Percentiles rank a stretch among this genome's conserved stretches.
Evolutionary conservation across 441 rosid species (phyloP).

Genomic region (Euphorbia schlechtendalii): DNA sequence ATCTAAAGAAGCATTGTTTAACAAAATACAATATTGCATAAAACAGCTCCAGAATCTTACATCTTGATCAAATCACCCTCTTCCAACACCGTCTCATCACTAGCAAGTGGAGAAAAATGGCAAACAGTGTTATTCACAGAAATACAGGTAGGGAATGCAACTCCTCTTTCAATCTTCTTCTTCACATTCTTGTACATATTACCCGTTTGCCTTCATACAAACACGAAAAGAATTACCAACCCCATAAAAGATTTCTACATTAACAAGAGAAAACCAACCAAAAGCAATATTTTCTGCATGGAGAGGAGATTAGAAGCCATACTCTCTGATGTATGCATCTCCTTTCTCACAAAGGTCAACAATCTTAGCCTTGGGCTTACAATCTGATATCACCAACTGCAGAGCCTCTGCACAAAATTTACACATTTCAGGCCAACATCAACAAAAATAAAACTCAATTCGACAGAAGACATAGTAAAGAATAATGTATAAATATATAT

Average conservation of each 20-base stretch:
- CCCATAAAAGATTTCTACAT: not conserved
- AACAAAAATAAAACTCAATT: not conserved
- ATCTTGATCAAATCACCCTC: constrained; percentile 83
- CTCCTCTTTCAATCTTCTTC: constrained; percentile 88
- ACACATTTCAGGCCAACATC: constrained; percentile 7
- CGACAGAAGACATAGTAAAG: not conserved
- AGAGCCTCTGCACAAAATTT: constrained; percentile 61
- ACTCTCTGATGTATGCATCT: constrained; percentile 84
- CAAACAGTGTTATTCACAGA: constrained; percentile 85
- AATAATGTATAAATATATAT: not conserved
- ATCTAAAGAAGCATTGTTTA: not conserved
- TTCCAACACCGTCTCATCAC: constrained; percentile 70
- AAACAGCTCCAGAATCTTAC: constrained; percentile 32
- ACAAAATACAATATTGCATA: not conserved
- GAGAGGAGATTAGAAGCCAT: constrained; percentile 21
- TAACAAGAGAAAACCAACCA: not conserved
- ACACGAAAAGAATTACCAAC: not conserved
- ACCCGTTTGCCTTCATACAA: constrained; percentile 57
- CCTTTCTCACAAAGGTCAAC: constrained; percentile 90
- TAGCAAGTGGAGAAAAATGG: constrained; percentile 83
- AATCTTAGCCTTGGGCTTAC: constrained; percentile 81
- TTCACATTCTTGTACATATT: constrained; percentile 87
- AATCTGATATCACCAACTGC: constrained; percentile 66
- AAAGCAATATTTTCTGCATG: not conserved
- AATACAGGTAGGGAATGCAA: constrained; percentile 87